These are phyloP conservation scores for Coemansia sp. DNA, from an alignment of 192 early-diverging fungal species.

Conservation along the genomic window DNA sequence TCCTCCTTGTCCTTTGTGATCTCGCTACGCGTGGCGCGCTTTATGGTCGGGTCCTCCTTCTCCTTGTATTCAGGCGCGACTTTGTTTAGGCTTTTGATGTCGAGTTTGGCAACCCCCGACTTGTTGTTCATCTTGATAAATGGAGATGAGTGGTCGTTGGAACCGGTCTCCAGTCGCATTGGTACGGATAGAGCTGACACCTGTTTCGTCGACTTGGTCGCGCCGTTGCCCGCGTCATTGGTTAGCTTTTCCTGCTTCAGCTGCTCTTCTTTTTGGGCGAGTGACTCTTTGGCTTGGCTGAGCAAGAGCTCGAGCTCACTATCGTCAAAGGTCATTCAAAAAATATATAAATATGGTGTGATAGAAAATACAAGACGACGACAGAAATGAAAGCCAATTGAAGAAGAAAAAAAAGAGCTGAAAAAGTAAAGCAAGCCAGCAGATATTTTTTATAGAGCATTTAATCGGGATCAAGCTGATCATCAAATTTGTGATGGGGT, in stretches of 20 bases:
- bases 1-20: slow-evolving; percentile 22
- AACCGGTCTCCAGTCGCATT: slow-evolving; percentile 26
- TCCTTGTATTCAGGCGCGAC: background rate
- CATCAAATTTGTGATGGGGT: background rate
- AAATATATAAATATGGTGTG: background rate
- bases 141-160: background rate
- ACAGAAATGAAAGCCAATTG: background rate
- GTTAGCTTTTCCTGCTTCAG: slow-evolving; percentile 5
- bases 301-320: slow-evolving; percentile 41
- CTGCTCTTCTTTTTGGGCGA: slow-evolving; percentile 17
- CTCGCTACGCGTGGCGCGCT: slow-evolving; percentile 24
- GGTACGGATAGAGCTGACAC: slow-evolving; percentile 28
- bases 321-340: slow-evolving; percentile 20
- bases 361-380: background rate
- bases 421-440: background rate
- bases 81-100: slow-evolving; percentile 11
- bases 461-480: background rate
- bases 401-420: background rate
- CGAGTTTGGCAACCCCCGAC: slow-evolving; percentile 36
- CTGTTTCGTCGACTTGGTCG: background rate
- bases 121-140: slow-evolving; percentile 18
- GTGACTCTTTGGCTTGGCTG: slow-evolving; percentile 34
- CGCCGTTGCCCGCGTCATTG: background rate
- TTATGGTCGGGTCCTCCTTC: slow-evolving; percentile 42
- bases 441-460: background rate